Base-by-base conservation (phyloP, 345 rosid genomes). In the Citrus medica region DNA sequence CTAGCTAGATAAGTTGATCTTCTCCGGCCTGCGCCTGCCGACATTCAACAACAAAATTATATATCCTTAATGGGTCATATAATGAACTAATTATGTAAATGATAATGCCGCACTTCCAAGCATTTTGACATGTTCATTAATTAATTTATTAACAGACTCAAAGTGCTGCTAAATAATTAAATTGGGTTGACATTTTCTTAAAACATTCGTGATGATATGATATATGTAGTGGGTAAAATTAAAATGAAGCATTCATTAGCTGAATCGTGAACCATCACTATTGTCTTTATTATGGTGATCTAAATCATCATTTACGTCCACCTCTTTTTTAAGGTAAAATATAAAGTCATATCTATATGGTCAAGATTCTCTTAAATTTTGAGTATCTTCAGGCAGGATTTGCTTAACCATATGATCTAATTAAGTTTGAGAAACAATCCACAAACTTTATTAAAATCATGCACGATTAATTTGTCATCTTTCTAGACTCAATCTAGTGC, bases 291-390 rank as follows among this genome's bases (percentile, higher is more conserved):
- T 76, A 28, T 69, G 64, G 59, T 58, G 51, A 42, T 17, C 27
- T 67, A 10, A 67, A 77, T 48, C 22, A 74, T 77, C 22, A 79
- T 81, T 71, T 8, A 37, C 16, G 42, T 70, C 4, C 14, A 65
- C 4, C 42, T 65, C 42, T 17, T 32, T 37, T 27, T 62, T 5
- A 6, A 42, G 5, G 4, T 24, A 51, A 67, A 67, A 46, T 61
- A 10, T 24, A 14, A 79, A 70, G 24, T 16, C 61, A 32, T 16
- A 42, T 59, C n/a, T 1, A 51, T 4, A 4, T 4, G 67, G 75
- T 68, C 79, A 42, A 46, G 71, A 69, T 68, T 42, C 68, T 76
- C 64, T 5, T 24, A 37, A 21, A 27, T 40, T 37, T 64, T 25
- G 3, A 32, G 62, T 66, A 80, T 81, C 56, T 72, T 65, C 69